These are phyloP conservation scores for Dalechampia spathulata DNA, from an alignment of 441 rosid species.

Conservation along the genomic window DNA sequence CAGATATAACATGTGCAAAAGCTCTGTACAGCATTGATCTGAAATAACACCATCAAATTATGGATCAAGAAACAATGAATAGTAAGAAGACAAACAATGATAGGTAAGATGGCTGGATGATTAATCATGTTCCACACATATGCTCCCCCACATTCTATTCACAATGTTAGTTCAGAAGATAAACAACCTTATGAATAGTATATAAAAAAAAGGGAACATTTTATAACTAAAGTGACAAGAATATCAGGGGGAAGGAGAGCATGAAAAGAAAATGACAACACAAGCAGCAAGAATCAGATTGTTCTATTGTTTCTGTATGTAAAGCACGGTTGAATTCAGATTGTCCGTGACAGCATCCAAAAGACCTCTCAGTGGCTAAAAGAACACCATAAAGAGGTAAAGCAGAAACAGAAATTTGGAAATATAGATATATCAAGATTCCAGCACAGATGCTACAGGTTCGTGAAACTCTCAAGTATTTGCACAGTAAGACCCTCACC, in stretches of 20 bases:
- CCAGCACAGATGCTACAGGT: no score
- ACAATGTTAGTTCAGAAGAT: not conserved
- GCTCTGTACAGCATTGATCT: constrained; percentile 59
- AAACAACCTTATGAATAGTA: no score
- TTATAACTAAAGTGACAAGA: no score
- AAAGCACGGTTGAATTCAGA: not conserved
- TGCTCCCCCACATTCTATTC: not conserved
- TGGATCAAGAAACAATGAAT: not conserved
- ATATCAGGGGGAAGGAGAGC: no score
- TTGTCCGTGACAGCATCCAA: not conserved
- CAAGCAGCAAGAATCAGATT: not conserved
- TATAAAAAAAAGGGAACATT: no score
- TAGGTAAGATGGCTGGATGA: not conserved
- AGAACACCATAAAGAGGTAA: not conserved
- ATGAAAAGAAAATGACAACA: not conserved
- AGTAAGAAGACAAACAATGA: no score
- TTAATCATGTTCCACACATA: not conserved
- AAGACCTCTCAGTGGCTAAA: not conserved
- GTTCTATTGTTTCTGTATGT: not conserved
- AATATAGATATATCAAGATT: no score
- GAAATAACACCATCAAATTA: constrained; percentile 24
- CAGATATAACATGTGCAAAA: constrained; percentile 61
- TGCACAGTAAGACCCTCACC: no score
- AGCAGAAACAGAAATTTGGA: not conserved
- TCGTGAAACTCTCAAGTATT: no score